Base-by-base conservation (phyloP, 1,284 basidiomycete species). In the Ceratobasidium sp. region DNA sequence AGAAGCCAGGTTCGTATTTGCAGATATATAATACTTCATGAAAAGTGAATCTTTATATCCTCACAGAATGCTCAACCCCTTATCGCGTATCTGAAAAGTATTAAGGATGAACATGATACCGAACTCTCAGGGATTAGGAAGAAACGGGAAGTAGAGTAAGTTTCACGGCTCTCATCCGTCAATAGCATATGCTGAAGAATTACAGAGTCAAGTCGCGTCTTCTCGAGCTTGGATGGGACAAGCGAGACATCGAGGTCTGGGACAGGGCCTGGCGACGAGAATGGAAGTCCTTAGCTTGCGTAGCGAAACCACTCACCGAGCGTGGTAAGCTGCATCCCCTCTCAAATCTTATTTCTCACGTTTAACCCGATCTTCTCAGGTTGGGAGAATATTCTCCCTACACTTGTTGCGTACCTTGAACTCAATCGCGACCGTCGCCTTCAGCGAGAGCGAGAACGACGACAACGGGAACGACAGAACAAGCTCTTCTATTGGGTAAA, bases 181-280 rank as follows among this genome's bases (percentile, higher is more conserved):
- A n/a, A n/a, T 40, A 20, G 26, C 44, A 5, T 26, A n/a, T 44
- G 26, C 39, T 69, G 15, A 64, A 55, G 9, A 18, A n/a, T 33
- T 53, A 1, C 56, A 76, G 72, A 28, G 61, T 76, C 42, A 46
- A 53, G 26, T 76, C 61, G n/a, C 72, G 72, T 12, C 33, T 76
- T 5, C 20, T 76, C 39, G 49, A 64, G 33, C 60, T 76, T 28
- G 72, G 72, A n/a, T 76, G 72, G 72, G 63, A 64, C 12, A 46
- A 18, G 12, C 6, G 23, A 15, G 72, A 76, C 49, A 26, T 76
- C 33, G 33, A 66, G 3, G 1, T 13, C 18, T 44, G 39, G 15
- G 49, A 76, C 13, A 5, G 33, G 4, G 40, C 44, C 40, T 55
- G 72, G 49, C 53, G 33, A 10, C 40, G 56, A 18, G 60, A 76